Base-by-base conservation (phyloP, 1,284 basidiomycete species). In the Cutaneotrichosporon cutaneum region DNA sequence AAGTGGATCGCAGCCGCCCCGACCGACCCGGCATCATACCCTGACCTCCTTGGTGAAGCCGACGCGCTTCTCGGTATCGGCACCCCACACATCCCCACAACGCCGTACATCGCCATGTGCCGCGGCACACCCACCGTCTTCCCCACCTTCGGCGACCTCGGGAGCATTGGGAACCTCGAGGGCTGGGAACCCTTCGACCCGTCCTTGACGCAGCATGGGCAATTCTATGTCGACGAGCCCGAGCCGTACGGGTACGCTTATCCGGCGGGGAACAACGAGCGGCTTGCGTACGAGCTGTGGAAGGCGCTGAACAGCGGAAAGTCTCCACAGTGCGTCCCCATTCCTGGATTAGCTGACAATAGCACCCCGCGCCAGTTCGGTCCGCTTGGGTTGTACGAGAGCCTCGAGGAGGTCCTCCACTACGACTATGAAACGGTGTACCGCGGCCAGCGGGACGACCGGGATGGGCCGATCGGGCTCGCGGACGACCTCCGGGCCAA, bases 21-120 rank as follows among this genome's bases (percentile, higher is more conserved):
- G 8, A 6, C 22, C 26, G 11, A 24, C 22, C 45, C 45, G 5
- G 52, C 16, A n/a, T 9, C n/a, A 24, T 35, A 36, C 22, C 16
- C 52, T 22, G 35, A 36, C 13, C 35, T 54, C 52, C 33, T 39
- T 7, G 32, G 30, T 13, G 9, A 14, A 22, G 21, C 35, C 7
- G 52, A 54, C 52, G 52, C 35, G 11, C 21, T 42, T 14, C 35
- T 54, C 10, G 52, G 33, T 16, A 35, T 54, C 14, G 52, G 52
- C 21, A 24, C 21, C 4, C 33, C 48, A 8, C 24, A 33, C 14
- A 10, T 36, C 22, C 18, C 35, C 21, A 33, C 52, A 2, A 26
- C 32, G 10, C 52, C 52, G 6, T 54, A 26, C 11, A n/a, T 54
- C 35, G 35, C 52, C 33, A n/a, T 54, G 24, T 54, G 52, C 13